Evolutionary conservation across 352 stramenopile genomes (phyloP), one percentile per base, ranked within the genome.

Genomic region (Phytopythium delawarense): DNA sequence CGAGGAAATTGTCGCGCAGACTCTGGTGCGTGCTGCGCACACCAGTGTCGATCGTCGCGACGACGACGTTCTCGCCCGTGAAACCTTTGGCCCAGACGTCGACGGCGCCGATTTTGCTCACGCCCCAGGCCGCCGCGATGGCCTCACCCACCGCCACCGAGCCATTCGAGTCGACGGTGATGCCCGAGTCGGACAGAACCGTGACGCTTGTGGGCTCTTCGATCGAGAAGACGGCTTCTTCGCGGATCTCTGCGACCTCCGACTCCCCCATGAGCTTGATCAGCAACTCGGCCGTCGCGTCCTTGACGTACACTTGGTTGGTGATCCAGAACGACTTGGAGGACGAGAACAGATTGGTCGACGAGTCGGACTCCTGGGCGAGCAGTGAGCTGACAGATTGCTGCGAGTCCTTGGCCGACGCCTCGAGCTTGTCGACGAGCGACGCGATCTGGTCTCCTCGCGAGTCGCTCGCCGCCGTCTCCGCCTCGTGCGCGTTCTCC

Each of bases 11-110:
- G 37, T 49, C 50, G 35, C 64, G 61, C 34, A 78, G 50, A n/a
- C 51, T 62, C 44, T 80, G 59, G 28, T 80, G 75, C 18, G 75
- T 75, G 46, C 61, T 20, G 21, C 69, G 70, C 30, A 63, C 75
- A n/a, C 75, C 75, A 44, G 67, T 72, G 45, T 81, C 71, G 55
- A 81, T 84, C n/a, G 57, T 72, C 3, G 63, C 73, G 11, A 81
- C 64, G 8, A 72, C 63, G 18, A 79, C 53, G 53, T 65, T 74
- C 25, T 63, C 51, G 20, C 70, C 75, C 12, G 42, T 59, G 56
- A 76, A 62, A 6, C 52, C 65, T 20, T 63, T 46, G n/a, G 45
- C 59, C 73, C 73, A 84, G 39, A 81, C 65, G 30, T 56, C 42
- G n/a, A 69, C 59, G 52, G 76, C 71, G 35, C 62, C 57, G 59